Conservation (phyloP, 179 eudicot species). For the Actinidia chinensis region DNA sequence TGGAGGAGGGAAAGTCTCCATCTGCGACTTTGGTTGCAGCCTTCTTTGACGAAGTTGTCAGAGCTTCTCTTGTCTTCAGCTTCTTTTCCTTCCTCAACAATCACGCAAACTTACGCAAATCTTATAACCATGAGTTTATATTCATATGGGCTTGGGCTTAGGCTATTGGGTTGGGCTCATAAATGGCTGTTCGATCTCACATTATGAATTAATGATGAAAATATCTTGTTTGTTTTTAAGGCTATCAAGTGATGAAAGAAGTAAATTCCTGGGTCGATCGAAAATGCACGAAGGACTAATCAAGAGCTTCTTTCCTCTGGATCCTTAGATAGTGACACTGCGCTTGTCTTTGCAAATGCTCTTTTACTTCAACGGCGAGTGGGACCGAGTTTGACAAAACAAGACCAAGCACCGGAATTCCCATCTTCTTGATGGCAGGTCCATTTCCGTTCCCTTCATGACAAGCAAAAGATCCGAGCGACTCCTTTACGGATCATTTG, state of each 20-base stretch:
- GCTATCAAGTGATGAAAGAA: slow-evolving; percentile 9
- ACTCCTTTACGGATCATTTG: not conserved
- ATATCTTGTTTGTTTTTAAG: not conserved
- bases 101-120: too few species aligned
- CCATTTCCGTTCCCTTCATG: slow-evolving; percentile 18
- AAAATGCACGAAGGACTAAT: slow-evolving; percentile 18
- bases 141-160: too few species aligned
- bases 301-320: slow-evolving; percentile 17
- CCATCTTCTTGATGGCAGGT: slow-evolving; percentile 13
- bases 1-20: too few species aligned
- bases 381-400: slow-evolving; percentile 4
- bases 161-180: too few species aligned
- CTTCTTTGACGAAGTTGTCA: too few species aligned
- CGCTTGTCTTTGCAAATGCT: slow-evolving; percentile 25
- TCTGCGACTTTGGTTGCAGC: too few species aligned
- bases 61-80: too few species aligned
- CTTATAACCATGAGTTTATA: too few species aligned
- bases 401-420: not conserved
- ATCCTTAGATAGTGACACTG: slow-evolving; percentile 9
- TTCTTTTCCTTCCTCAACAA: too few species aligned
- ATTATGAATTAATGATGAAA: too few species aligned
- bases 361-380: slow-evolving; percentile 23
- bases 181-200: too few species aligned
- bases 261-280: slow-evolving; percentile 25
- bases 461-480: not conserved